Conservation (phyloP, 139 green algal genomes). For the Nannochloris sp. region DNA sequence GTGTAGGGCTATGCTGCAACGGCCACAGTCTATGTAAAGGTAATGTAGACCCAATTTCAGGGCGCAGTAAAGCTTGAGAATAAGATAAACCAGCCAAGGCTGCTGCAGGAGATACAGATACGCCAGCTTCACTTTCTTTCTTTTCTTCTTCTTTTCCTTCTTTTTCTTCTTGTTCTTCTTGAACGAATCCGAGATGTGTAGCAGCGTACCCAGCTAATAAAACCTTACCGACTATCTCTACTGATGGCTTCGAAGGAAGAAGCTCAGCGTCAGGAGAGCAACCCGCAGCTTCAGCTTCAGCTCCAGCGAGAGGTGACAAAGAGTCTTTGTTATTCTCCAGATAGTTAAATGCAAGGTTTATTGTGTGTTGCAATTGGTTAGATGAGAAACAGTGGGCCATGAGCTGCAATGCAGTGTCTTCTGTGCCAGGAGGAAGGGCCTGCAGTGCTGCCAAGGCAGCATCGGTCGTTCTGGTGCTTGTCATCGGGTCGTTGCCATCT, state of each 20-base stretch:
- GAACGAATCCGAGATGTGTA: slow-evolving; percentile 28
- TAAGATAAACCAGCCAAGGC: not conserved
- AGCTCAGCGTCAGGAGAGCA: not conserved
- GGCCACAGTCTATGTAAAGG: not conserved
- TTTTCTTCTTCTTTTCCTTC: not conserved
- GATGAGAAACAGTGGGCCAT: slow-evolving; percentile 1
- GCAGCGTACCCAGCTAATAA: slow-evolving; percentile 33
- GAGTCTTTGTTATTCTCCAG: not conserved
- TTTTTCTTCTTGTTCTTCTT: not conserved
- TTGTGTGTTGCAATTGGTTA: not conserved
- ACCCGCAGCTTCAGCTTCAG: not conserved
- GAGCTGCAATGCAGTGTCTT: slow-evolving; percentile 2
- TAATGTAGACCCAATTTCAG: no score
- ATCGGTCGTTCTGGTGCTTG: not conserved
- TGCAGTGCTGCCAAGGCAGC: not conserved
- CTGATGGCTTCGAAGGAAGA: not conserved
- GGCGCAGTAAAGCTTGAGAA: not conserved
- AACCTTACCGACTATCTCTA: not conserved
- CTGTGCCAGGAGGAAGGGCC: slow-evolving; percentile 14
- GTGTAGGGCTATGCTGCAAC: not conserved
- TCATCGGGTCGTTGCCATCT: not conserved
- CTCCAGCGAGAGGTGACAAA: not conserved
- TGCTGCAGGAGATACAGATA: not conserved
- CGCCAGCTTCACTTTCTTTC: not conserved
- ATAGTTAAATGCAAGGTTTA: not conserved